A percentile compares a stretch with the other conserved stretches of the same genome.
Evolutionary conservation across 805 yeast species (phyloP).

Genomic region (Kuraishia ogatae): DNA sequence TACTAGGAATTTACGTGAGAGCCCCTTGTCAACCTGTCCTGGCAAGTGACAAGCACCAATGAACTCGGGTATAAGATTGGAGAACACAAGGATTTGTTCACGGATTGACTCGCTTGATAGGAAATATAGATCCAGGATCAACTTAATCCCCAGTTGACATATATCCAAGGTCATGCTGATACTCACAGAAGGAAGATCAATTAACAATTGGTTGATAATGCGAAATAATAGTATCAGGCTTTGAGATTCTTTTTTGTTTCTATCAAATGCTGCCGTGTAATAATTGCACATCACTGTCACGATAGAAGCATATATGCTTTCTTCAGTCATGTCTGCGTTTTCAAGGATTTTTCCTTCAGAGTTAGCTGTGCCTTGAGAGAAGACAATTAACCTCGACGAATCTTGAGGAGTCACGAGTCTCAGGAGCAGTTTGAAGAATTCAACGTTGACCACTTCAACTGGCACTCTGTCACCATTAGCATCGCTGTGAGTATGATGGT

Average conservation of each 20-base stretch:
- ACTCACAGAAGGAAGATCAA: conserved; percentile 32
- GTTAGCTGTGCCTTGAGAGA: background rate
- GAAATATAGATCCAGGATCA: conserved; percentile 24
- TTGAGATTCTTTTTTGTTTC: conserved; percentile 15
- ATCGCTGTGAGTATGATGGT: background rate
- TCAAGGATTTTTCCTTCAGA: background rate
- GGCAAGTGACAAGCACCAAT: conserved; percentile 21
- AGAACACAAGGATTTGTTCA: conserved; percentile 34
- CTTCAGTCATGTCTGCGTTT: background rate
- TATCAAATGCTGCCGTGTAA: background rate
- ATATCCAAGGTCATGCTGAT: conserved; percentile 27
- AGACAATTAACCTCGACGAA: conserved; percentile 6
- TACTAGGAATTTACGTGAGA: background rate
- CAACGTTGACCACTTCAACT: conserved; percentile 14
- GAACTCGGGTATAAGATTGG: conserved; percentile 34
- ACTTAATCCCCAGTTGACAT: conserved; percentile 28
- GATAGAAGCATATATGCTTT: background rate
- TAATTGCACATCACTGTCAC: background rate
- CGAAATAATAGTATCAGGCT: conserved; percentile 24
- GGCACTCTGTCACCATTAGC: background rate
- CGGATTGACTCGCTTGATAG: conserved; percentile 33
- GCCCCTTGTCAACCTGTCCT: conserved; percentile 4
- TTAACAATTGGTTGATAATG: conserved; percentile 36
- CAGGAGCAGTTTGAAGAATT: conserved; percentile 10
- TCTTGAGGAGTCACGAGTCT: conserved; percentile 15